Evolutionary conservation across 805 yeast genomes (phyloP).

Genomic region (Komagataella phaffii): DNA sequence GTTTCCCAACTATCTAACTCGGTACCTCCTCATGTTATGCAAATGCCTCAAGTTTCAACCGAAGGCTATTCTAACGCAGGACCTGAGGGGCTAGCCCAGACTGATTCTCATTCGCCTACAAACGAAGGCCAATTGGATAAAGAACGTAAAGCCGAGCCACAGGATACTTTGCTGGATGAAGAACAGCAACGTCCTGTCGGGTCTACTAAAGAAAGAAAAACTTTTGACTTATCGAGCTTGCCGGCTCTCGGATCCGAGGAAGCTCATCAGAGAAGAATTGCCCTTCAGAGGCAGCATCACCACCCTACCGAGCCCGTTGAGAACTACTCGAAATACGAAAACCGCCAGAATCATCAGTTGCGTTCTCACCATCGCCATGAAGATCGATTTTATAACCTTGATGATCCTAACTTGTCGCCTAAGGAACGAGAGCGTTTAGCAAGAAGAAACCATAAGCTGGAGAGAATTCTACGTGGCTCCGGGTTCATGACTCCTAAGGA

Average conservation of each 20-base stretch:
- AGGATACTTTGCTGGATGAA: background rate
- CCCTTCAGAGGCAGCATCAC: conserved; percentile 11
- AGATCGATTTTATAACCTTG: conserved; percentile 1
- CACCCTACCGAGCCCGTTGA: conserved; percentile 5
- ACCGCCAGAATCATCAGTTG: background rate
- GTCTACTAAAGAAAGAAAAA: background rate
- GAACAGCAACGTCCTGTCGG: background rate
- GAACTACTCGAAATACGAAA: conserved; percentile 1
- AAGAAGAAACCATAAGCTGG: conserved; percentile 61
- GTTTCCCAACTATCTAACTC: background rate
- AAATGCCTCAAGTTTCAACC: conserved; percentile 1
- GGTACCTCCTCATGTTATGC: background rate
- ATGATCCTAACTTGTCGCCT: conserved; percentile 32
- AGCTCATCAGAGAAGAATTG: conserved; percentile 7
- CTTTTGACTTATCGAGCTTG: conserved; percentile 27
- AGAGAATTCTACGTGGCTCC: conserved; percentile 64
- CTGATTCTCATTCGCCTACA: background rate
- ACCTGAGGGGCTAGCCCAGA: conserved; percentile 3
- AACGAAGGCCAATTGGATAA: background rate
- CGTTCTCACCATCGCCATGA: background rate
- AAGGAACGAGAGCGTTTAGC: conserved; percentile 61
- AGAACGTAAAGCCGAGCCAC: background rate
- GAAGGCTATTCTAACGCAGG: background rate
- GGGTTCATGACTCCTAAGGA: conserved; percentile 97
- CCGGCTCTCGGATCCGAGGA: conserved; percentile 41